Base-by-base conservation (phyloP, 2,329 filamentous ascomycete genomes). In the Colletotrichum gigasporum region DNA sequence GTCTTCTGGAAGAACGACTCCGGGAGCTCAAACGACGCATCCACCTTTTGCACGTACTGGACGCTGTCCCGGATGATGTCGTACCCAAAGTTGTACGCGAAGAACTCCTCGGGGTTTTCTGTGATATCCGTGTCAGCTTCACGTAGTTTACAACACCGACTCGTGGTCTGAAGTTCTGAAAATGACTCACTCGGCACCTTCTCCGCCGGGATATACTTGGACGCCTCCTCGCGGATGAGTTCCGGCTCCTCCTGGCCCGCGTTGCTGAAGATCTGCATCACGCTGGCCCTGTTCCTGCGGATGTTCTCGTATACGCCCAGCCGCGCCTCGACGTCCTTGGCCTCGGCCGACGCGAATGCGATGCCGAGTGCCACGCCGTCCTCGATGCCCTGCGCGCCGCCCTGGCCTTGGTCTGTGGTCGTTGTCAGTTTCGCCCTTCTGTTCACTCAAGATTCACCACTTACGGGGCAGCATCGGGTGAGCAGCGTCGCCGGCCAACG, bases 211-310 rank as follows among this genome's bases (percentile, higher is more conserved):
- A 77, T 69, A 67, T 68, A 73, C 34, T 72, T 69, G 16, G 65
- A 56, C 2, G 74, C 72, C 14, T 76, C 72, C n/a, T 71, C 65
- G 4, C 69, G 66, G 8, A 77, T 73, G 22, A 72, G 68, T 39
- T 71, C 65, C 0, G 71, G 56, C 56, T 78, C 71, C 35, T 78
- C 75, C 35, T 74, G 71, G 3, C 76, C 78, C 1, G 75, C 74
- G 39, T 79, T 77, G 42, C 74, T 76, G 53, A 81, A 71, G 32
- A 80, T 72, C 65, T 80, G 77, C 28, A 79, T 74, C 3, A 70
- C 73, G 14, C 74, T 74, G 5, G 76, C 73, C n/a, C 76, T 65
- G 45, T 73, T 72, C 16, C 71, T 63, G 2, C 74, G 71, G 8
- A 72, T 53, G 2, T 60, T 42, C 8, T 71, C 67, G 34, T 73